Evolutionary conservation across 1,284 basidiomycete genomes (phyloP), one percentile per base, ranked within the genome.

Genomic region (Ceratobasidium sp.): DNA sequence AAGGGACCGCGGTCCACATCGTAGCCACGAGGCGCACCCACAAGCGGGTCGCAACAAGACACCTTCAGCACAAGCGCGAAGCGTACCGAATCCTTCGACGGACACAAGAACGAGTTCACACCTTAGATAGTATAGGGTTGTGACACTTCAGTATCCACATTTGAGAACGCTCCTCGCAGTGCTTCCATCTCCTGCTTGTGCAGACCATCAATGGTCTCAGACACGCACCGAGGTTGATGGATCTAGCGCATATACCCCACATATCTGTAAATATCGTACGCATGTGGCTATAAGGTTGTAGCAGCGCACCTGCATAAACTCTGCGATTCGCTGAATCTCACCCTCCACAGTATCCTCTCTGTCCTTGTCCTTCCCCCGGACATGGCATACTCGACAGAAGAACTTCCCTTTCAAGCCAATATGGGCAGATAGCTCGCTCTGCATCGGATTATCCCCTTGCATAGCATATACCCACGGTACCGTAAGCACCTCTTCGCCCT

Each of bases 381-480:
- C 85, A 46, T 77, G 70, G 67, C 87, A 88, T 0, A 71, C 70
- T 0, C 85, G 83, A 80, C 87, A 88, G 71, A 87, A 87, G 28
- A 81, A 82, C 48, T 85, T 86, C 0, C 85, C 86, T 0, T 46
- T 67, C 1, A 87, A 75, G 0, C 87, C 86, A 71, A 87, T 85
- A 66, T 88, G 87, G 57, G 83, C 86, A 0, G 85, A 82, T 69
- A 88, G 81, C 75, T 87, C 85, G 64, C 86, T 87, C 65, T 87
- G 85, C 87, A 87, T 88, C 0, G 86, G 87, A 79, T 87, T 87
- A 77, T 88, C 86, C 0, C 86, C 85, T 0, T 85, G 82, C 1
- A 87, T 73, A 0, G 85, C 86, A 1, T 87, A 80, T 0, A 85
- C 81, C 1, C 48, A 82, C 0, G 84, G 84, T n/a, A 68, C 1